phyloP scores from a whole-genome alignment of 306 rosid genomes.

The Prosopis cineraria region DNA sequence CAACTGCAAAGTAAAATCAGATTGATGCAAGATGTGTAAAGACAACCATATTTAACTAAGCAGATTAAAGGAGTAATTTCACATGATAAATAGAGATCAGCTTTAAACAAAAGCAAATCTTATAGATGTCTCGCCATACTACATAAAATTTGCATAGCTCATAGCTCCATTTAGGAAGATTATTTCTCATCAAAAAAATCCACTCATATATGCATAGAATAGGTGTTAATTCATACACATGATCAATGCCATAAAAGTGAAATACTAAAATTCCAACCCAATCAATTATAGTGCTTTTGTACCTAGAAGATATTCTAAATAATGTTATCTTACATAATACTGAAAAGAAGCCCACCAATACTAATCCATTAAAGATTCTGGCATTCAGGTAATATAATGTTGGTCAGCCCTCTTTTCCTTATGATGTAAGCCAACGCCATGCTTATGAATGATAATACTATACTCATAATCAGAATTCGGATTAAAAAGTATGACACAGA shows the following conservation, averaged over 20 bases:
- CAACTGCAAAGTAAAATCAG: neutral
- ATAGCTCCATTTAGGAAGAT: conserved; percentile 1
- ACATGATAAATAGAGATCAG: conserved; percentile 14
- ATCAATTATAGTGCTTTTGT: neutral
- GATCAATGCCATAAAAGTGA: neutral
- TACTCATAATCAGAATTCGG: neutral
- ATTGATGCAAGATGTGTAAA: neutral
- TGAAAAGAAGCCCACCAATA: neutral
- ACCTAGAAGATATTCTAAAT: conserved; percentile 16
- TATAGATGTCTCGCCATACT: neutral
- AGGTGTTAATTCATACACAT: neutral
- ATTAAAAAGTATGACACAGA: neutral
- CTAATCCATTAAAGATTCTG: neutral
- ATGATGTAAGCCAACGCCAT: neutral
- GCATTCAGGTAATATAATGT: neutral
- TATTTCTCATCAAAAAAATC: conserved; percentile 17
- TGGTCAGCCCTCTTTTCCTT: neutral
- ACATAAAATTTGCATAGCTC: conserved; percentile 5
- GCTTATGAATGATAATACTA: neutral
- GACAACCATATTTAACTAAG: neutral
- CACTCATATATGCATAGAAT: neutral
- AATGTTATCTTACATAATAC: neutral
- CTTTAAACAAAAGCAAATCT: conserved; percentile 14
- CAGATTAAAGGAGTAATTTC: neutral
- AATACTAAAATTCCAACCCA: neutral